Evolutionary conservation across 1,284 basidiomycete species (phyloP).

Genomic region (Sanghuangporus weigelae): DNA sequence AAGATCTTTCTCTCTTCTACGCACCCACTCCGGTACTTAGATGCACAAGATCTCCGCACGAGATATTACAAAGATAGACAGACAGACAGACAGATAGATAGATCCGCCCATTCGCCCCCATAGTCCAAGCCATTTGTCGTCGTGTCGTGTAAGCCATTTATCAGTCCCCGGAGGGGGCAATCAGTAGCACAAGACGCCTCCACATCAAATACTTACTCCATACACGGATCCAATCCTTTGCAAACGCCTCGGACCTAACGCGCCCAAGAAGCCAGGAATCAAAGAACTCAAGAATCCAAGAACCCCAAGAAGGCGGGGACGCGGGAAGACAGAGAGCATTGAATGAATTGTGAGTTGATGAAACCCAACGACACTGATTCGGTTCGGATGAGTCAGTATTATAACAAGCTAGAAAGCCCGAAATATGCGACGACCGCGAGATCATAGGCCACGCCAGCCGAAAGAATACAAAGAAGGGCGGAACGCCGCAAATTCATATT

Average conservation of each 20-base stretch:
- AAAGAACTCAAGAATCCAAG: not conserved
- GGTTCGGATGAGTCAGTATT: not conserved
- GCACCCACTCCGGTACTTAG: not conserved
- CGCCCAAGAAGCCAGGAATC: not conserved
- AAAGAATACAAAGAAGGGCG: not conserved
- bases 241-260: not conserved
- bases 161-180: not conserved
- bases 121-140: not conserved
- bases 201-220: not conserved
- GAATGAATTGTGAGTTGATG: too few relatives aligned
- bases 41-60: not conserved
- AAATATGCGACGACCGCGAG: not conserved
- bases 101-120: not conserved
- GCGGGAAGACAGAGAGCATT: too few relatives aligned
- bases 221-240: not conserved
- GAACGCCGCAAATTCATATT: not conserved
- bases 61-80: not conserved
- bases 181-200: not conserved
- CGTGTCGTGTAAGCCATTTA: not conserved
- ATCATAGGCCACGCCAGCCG: not conserved
- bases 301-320: too few relatives aligned
- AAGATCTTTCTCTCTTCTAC: not conserved
- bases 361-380: not conserved
- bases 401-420: not conserved
- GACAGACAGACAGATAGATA: not conserved